These are phyloP conservation scores for Fagus sylvatica DNA, from an alignment of 306 rosid genomes.

Conservation along the genomic window DNA sequence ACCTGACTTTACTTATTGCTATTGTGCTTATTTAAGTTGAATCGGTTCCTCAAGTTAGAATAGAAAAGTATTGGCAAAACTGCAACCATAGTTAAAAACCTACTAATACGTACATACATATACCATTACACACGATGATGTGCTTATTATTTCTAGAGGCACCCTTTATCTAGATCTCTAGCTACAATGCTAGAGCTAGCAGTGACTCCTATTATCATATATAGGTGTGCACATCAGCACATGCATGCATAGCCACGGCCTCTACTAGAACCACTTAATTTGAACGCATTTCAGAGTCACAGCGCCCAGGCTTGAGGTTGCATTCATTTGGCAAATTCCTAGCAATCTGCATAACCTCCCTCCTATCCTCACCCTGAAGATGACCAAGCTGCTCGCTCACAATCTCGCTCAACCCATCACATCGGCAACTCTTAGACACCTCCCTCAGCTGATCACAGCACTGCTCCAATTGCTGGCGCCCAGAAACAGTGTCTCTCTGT, in stretches of 20 bases:
- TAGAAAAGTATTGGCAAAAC: too few species aligned
- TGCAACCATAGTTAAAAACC: too few species aligned
- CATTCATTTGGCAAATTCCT: background rate
- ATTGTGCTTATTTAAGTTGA: too few species aligned
- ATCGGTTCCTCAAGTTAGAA: too few species aligned
- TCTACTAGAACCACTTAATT: background rate
- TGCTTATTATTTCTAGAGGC: background rate
- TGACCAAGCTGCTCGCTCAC: background rate
- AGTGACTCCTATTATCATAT: background rate
- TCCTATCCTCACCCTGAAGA: too few species aligned
- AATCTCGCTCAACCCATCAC: background rate
- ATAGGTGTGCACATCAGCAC: background rate
- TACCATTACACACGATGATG: background rate
- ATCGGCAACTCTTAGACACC: background rate
- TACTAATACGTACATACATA: too few species aligned
- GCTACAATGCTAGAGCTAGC: background rate
- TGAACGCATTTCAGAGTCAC: background rate
- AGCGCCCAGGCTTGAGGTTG: background rate
- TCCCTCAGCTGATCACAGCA: background rate
- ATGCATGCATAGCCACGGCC: background rate
- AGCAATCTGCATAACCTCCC: background rate
- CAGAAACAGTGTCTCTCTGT: too few species aligned
- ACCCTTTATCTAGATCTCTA: background rate
- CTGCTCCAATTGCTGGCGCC: too few species aligned
- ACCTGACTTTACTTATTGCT: too few species aligned